Evolutionary conservation across 495 filamentous ascomycete species (phyloP), one percentile per base, ranked within the genome.

Genomic region (Tuber umbilicatum): DNA sequence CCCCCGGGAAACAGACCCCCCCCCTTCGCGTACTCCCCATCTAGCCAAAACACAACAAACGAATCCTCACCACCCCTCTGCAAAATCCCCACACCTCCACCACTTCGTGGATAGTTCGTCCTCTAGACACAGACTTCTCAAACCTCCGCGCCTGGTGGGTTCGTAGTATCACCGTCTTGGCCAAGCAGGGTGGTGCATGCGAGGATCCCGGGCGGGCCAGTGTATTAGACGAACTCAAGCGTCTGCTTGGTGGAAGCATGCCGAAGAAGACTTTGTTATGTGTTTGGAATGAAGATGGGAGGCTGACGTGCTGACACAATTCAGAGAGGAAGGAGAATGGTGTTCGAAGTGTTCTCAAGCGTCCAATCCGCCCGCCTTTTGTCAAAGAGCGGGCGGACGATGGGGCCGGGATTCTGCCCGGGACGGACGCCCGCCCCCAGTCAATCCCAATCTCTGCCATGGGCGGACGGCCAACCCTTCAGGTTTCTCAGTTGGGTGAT

Each of bases 111-210:
- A 89, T 97, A 70, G 90, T 94, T 16, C 95, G 95, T 0, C 91
- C 90, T 0, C 87, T 92, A 43, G 92, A 94, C 83, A 97, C 95
- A 5, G 79, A 97, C 83, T 97, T 97, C 84, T 86, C 90, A 82
- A 95, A 99, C 81, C 81, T 99, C 76, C 88, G 94, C 43, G 95
- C 97, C 82, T 94, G 92, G 0, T 97, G 92, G 86, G 92, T 97
- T 37, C 87, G 93, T 3, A 90, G 91, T 27, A 91, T 99, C 76
- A 91, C 91, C 43, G 89, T 86, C 2, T 87, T 91, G n/a, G 89
- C 89, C 31, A 85, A 85, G 77, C 84, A 85, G 70, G 83, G 83
- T 9, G 80, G 82, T 31, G 10, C 82, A 0, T 76, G 75, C 80
- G 86, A 89, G 55, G 91, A 92, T 77, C 90, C 93, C 68, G 82